These are phyloP conservation scores for Ceratobasidium sp. DNA, from an alignment of 1,284 basidiomycete genomes.

Conservation along the genomic window DNA sequence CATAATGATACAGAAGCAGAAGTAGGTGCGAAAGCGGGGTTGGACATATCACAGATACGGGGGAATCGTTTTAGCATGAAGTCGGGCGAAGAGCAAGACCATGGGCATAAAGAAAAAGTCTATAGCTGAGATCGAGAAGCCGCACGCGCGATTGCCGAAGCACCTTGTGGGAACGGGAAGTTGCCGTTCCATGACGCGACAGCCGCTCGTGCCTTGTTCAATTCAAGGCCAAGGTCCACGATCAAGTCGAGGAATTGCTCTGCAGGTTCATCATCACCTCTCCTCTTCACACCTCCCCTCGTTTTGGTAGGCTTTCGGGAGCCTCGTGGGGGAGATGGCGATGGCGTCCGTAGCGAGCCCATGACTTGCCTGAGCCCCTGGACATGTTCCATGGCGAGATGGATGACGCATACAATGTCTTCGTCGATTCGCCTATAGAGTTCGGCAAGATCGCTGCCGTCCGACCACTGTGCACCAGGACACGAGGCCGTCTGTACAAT, in stretches of 20 bases:
- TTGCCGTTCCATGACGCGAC: conserved; percentile 30
- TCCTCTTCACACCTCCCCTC: neutral
- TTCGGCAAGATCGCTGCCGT: conserved; percentile 35
- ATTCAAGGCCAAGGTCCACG: conserved; percentile 24
- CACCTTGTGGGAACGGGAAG: conserved; percentile 30
- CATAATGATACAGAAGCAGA: conserved; percentile 38
- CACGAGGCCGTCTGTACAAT: conserved; percentile 30
- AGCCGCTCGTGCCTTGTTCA: conserved; percentile 19
- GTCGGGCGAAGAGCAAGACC: neutral
- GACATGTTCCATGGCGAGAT: conserved; percentile 28
- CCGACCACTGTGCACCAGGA: conserved; percentile 32
- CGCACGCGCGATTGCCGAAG: conserved; percentile 15
- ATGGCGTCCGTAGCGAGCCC: conserved; percentile 23
- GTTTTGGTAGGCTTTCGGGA: conserved; percentile 19
- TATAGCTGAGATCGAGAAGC: conserved; percentile 17
- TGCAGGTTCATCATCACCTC: conserved; percentile 23
- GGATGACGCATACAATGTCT: conserved; percentile 36
- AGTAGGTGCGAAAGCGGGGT: neutral
- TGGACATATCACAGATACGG: conserved; percentile 12
- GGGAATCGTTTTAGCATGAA: conserved; percentile 20
- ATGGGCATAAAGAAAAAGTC: conserved; percentile 3
- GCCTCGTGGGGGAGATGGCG: conserved; percentile 31
- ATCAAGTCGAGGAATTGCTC: conserved; percentile 34
- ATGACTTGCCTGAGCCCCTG: conserved; percentile 31
- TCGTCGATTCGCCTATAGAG: conserved; percentile 34